A percentile compares a stretch with the other conserved stretches of the same genome.
Evolutionary conservation across 495 filamentous ascomycete species (phyloP).

Genomic region (Xylaria telfairii): DNA sequence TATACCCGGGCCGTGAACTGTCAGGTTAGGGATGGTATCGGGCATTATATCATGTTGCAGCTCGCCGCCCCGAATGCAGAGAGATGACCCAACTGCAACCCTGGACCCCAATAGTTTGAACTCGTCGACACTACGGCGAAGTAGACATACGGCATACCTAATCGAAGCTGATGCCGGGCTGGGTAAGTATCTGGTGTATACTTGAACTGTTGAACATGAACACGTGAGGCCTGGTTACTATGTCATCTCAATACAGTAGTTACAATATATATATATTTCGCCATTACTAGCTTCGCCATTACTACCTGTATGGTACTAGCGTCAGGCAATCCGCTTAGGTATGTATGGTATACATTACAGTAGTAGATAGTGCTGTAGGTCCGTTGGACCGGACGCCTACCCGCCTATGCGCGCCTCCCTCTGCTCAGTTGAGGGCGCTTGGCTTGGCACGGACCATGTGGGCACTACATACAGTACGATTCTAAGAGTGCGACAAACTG

Average conservation of each 20-base stretch:
- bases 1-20: background rate
- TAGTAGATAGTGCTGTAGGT: no score
- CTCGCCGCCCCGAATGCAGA: background rate
- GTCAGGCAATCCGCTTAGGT: no score
- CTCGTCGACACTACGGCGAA: background rate
- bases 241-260: no score
- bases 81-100: background rate
- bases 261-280: background rate
- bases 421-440: no score
- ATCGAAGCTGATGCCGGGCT: background rate
- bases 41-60: conserved; percentile 5
- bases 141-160: background rate
- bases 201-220: background rate
- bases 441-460: conserved; percentile 6
- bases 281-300: background rate
- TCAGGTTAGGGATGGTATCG: background rate
- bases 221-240: no score
- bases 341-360: no score
- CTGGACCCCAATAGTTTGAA: background rate
- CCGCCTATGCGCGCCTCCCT: no score
- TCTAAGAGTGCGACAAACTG: no score
- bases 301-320: conserved; percentile 15
- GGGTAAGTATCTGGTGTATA: background rate
- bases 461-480: no score
- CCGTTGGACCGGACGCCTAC: background rate